Base-by-base conservation (phyloP, 345 rosid species). In the Capsella bursapastoris region DNA sequence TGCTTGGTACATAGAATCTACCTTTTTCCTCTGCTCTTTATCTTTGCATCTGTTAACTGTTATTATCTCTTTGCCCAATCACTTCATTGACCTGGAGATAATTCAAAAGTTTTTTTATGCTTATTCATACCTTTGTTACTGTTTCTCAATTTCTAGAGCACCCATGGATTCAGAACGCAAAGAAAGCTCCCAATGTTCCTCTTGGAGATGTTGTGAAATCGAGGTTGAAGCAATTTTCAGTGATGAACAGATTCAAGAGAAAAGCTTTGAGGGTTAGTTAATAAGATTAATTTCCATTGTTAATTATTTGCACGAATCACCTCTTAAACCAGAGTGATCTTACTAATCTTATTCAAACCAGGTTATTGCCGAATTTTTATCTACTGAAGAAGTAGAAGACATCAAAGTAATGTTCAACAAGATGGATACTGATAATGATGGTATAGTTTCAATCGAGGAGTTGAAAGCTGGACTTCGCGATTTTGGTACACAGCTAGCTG, bases 181-280 rank as follows among this genome's bases (percentile, higher is more conserved):
- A 88, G 82, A 96, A 92, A 72, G 97, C 96, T 77, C 92, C 99
- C 41, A 89, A 96, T 83, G 89, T 89, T 66, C 95, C 95, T 77
- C 99, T 92, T 66, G 99, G 99, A 53, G 99, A 96, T 85, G 97
- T 88, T 79, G 99, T 96, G 73, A 96, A 87, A 82, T 84, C 99
- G 45, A 88, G 99, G 80, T 88, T 96, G 40, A 92, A 92, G 84
- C 99, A 96, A 68, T 96, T 96, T 81, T 96, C 99, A 27, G 87
- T 92, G 91, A 96, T 92, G 99, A 96, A 96, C 87, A 86, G 98
- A 87, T 96, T 96, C 89, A 96, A 96, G 85, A 92, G 99, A 86
- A 92, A 96, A 89, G 98, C 96, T 34, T 83, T 96, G 49, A 85
- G 97, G 97, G 99, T 96, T 62, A 64, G 97, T 87, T 70, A 68